Evolutionary conservation across 257 asterid species (phyloP).

Genomic region (Coffea canephora): DNA sequence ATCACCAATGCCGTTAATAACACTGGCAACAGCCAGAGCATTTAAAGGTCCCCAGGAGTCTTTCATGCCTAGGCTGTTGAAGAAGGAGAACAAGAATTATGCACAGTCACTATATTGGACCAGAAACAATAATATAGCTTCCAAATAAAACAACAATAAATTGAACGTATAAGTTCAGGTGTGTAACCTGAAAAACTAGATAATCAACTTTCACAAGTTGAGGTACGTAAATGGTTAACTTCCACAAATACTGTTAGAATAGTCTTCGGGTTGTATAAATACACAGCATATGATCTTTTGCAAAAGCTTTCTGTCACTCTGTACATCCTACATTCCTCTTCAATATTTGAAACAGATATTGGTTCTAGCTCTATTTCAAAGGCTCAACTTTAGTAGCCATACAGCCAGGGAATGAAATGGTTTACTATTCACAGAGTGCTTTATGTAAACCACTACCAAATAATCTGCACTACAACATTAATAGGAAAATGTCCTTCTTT

Average conservation of each 20-base stretch:
- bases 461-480: not conserved
- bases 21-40: slow-evolving; percentile 88
- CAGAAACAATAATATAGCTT: not conserved
- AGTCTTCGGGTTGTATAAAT: too few species aligned
- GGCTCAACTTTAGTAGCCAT: too few species aligned
- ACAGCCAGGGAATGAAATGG: too few species aligned
- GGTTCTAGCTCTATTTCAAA: too few species aligned
- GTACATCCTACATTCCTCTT: too few species aligned
- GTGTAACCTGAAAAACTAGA: not conserved
- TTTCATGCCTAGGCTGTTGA: slow-evolving; percentile 91
- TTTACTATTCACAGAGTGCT: not conserved
- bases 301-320: too few species aligned
- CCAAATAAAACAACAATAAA: not conserved
- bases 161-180: not conserved
- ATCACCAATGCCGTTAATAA: slow-evolving; percentile 80
- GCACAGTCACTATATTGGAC: slow-evolving; percentile 11
- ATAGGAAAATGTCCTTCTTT: not conserved
- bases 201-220: not conserved
- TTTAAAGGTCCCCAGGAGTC: slow-evolving; percentile 98
- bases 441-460: not conserved
- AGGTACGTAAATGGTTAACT: not conserved
- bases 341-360: too few species aligned
- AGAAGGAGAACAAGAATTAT: slow-evolving; percentile 1
- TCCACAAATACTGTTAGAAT: too few species aligned
- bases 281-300: too few species aligned